Conservation (phyloP, 1,139 yeast species). For the Pichia sp. region DNA sequence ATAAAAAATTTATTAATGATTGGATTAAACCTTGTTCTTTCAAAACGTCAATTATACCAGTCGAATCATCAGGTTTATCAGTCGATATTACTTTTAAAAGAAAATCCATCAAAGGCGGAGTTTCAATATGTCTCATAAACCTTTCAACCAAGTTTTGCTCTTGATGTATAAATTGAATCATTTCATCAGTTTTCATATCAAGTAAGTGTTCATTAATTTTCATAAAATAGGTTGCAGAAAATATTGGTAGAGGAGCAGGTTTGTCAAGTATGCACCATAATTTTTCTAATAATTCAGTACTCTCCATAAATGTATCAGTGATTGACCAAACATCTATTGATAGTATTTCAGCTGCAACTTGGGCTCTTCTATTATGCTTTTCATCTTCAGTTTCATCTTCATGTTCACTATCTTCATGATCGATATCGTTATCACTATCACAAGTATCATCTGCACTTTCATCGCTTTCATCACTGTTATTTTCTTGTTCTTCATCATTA, state of each 20-base stretch:
- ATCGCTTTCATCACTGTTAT: constrained; percentile 30
- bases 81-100: constrained; percentile 69
- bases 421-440: constrained; percentile 20
- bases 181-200: constrained; percentile 84
- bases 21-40: constrained; percentile 61
- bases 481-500: constrained; percentile 18
- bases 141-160: constrained; percentile 60
- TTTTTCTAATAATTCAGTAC: constrained; percentile 53
- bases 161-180: constrained; percentile 63
- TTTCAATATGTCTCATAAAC: constrained; percentile 72
- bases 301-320: constrained; percentile 85
- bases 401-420: constrained; percentile 22
- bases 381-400: constrained; percentile 44
- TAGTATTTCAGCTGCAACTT: constrained; percentile 84
- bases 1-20: constrained; percentile 51
- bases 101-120: constrained; percentile 85
- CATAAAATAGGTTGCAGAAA: constrained; percentile 82
- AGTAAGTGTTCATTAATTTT: constrained; percentile 88
- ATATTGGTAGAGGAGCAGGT: constrained; percentile 60
- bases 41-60: constrained; percentile 69
- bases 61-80: constrained; percentile 69
- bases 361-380: constrained; percentile 62
- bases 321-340: constrained; percentile 94
- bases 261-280: constrained; percentile 77
- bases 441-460: constrained; percentile 28